phyloP scores from a whole-genome alignment of 345 rosid species.

The Euphorbia pulcherrima region DNA sequence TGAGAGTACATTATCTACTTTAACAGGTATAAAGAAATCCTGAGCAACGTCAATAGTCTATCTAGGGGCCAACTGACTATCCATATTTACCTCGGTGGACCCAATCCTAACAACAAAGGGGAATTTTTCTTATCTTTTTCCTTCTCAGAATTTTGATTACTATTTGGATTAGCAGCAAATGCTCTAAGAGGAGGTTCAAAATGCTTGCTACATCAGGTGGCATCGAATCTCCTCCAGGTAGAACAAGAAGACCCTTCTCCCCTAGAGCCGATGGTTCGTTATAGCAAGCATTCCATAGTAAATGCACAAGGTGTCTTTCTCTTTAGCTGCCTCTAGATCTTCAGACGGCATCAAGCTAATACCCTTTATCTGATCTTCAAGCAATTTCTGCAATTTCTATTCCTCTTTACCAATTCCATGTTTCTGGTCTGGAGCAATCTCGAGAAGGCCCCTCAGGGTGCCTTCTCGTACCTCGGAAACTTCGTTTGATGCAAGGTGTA shows the following conservation, averaged over 20 bases:
- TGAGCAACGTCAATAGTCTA: background rate
- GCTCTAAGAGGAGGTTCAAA: constrained; percentile 83
- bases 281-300: constrained; percentile 67
- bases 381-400: constrained; percentile 59
- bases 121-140: constrained; percentile 50
- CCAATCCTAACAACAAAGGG: constrained; percentile 58
- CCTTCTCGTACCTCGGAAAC: constrained; percentile 78
- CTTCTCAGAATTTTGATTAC: constrained; percentile 28
- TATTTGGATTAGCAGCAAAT: constrained; percentile 46
- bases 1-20: background rate
- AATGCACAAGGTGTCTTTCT: constrained; percentile 75
- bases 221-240: constrained; percentile 68
- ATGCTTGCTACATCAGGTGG: constrained; percentile 69
- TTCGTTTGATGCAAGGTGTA: constrained; percentile 77
- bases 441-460: constrained; percentile 68
- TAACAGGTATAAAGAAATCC: background rate
- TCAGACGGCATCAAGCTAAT: constrained; percentile 64
- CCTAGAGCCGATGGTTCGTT: constrained; percentile 64
- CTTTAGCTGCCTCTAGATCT: constrained; percentile 73
- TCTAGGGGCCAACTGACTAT: constrained; percentile 5
- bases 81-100: constrained; percentile 22
- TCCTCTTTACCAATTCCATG: constrained; percentile 42
- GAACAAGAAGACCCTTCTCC: constrained; percentile 65
- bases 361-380: constrained; percentile 57
- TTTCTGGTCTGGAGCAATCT: constrained; percentile 47